phyloP scores from a whole-genome alignment of 1,139 yeast genomes.

The Meyerozyma athensensis region DNA sequence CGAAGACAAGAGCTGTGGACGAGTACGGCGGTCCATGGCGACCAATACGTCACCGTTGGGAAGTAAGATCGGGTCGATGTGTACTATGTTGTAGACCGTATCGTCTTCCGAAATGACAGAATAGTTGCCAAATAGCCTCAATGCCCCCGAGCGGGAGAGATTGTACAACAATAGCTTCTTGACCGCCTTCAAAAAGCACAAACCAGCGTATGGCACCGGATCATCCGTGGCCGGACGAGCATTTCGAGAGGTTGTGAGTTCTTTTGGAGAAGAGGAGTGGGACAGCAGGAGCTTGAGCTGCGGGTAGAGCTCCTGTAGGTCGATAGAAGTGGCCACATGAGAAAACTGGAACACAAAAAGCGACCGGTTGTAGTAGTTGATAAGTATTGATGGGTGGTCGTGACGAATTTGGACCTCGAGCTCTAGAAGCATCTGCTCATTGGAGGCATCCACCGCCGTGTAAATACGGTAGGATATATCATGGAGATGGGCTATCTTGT shows the following conservation, averaged over 20 bases:
- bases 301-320: slow-evolving; percentile 9
- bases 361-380: slow-evolving; percentile 57
- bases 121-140: slow-evolving; percentile 55
- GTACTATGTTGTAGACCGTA: slow-evolving; percentile 27
- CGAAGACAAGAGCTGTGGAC: slow-evolving; percentile 25
- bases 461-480: slow-evolving; percentile 32
- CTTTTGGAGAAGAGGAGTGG: slow-evolving; percentile 4
- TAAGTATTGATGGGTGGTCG: slow-evolving; percentile 46
- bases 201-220: slow-evolving; percentile 42
- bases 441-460: slow-evolving; percentile 20
- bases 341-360: slow-evolving; percentile 53
- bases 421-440: slow-evolving; percentile 46
- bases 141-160: slow-evolving; percentile 33
- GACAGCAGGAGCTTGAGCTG: slow-evolving; percentile 15
- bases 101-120: slow-evolving; percentile 23
- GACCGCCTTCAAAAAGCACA: slow-evolving; percentile 58
- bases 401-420: slow-evolving; percentile 56
- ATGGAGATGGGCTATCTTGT: slow-evolving; percentile 36
- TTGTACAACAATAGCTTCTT: slow-evolving; percentile 49
- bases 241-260: slow-evolving; percentile 3
- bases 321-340: slow-evolving; percentile 19
- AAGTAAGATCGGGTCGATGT: slow-evolving; percentile 52
- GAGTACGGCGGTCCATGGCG: slow-evolving; percentile 22
- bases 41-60: slow-evolving; percentile 48
- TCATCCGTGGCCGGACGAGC: slow-evolving; percentile 13